Conservation (phyloP, 306 rosid species). For the Betula pendula region DNA sequence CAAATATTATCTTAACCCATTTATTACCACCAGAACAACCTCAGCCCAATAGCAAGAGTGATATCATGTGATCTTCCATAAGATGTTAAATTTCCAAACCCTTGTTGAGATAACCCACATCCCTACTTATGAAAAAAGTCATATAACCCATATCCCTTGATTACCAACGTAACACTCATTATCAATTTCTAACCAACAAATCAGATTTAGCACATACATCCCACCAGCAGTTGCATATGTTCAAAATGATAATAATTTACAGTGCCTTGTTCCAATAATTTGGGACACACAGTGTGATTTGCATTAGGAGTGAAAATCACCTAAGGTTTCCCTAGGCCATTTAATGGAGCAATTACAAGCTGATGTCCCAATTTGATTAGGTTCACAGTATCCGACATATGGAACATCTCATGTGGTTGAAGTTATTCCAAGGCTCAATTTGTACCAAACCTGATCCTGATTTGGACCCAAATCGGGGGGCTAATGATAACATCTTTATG, state of each 20-base stretch:
- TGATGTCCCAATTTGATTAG: neutral
- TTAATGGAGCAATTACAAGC: neutral
- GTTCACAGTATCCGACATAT: neutral
- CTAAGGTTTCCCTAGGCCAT: neutral
- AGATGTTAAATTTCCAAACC: constrained; percentile 1
- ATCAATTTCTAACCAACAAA: neutral
- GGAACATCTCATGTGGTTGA: neutral
- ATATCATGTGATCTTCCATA: constrained; percentile 1
- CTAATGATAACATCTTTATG: neutral
- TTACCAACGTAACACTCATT: neutral
- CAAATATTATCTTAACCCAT: neutral
- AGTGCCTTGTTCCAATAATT: neutral
- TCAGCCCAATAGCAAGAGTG: neutral
- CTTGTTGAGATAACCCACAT: neutral
- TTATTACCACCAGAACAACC: neutral
- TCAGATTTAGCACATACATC: neutral
- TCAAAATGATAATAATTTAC: neutral
- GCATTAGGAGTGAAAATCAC: neutral
- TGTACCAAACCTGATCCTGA: neutral
- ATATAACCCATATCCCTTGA: neutral
- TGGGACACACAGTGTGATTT: neutral
- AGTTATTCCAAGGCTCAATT: neutral
- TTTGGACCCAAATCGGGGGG: neutral
- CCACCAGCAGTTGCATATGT: neutral
- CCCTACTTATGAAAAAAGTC: neutral